Base-by-base conservation (phyloP, 1,284 basidiomycete genomes). In the Malassezia restricta region DNA sequence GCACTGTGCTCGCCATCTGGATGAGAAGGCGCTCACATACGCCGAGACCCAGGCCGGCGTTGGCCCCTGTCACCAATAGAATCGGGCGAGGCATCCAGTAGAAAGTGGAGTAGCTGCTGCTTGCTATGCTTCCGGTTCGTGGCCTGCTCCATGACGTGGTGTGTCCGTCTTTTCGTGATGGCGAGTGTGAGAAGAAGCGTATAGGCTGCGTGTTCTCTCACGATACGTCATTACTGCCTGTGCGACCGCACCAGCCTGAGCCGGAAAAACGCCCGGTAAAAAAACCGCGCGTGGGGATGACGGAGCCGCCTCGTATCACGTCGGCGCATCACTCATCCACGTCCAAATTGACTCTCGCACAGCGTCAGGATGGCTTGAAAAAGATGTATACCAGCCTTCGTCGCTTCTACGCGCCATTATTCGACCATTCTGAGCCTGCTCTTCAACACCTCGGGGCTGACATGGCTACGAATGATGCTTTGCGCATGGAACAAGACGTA, bases 11-110 rank as follows among this genome's bases (percentile, higher is more conserved):
- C 14, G 70, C 67, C 41, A 73, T 58, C 58, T 74, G 73, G 7
- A 73, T 64, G 27, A 74, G 55, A 11, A 73, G 53, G 15, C 73
- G 54, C 51, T 72, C 64, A 39, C 66, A 71, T 33, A 73, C 64
- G 11, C 71, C 73, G 24, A 64, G 65, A 27, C 73, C 73, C 1
- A 74, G 64, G 17, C 68, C 71, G 15, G 58, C 59, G 43, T 72
- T 72, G 9, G 68, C 70, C 17, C 70, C 70, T 1, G 69, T 73
- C 43, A 73, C 62, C 17, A 73, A 49, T 35, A 73, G 60, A 43
- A 73, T 53, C 8, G 70, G 70, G 14, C 69, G 62, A 32, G 51
- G 40, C 51, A 49, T 57, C 15, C 20, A 43, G 37, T 38, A 43
- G 37, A 17, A 55, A 15, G 47, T 50, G 47, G 46, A 37, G 47